Evolutionary conservation across 129 eudicot species (phyloP), one percentile per base, ranked within the genome.

Genomic region (Arctium minus): DNA sequence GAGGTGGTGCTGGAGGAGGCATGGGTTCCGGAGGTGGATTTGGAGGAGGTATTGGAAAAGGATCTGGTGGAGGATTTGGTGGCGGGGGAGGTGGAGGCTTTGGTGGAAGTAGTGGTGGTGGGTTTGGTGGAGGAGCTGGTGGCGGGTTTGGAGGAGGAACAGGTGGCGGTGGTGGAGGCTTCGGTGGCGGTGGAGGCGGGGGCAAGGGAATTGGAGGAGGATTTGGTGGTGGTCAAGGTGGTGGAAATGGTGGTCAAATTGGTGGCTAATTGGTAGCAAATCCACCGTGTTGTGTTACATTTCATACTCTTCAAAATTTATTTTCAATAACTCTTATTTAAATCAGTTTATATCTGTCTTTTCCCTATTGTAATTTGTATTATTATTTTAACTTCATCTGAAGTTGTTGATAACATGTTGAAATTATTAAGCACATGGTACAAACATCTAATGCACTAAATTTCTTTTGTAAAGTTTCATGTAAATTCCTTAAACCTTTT

Each of bases 11-110:
- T 0, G 81, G 80, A 0, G 74, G 72, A 29, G 90, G 77, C 0
- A 72, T 30, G 1, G 85, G 83, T 0, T 5, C 32, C 64, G 88
- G 85, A 15, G 68, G 73, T 4, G 87, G 89, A 13, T 62, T 37
- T 7, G 92, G 90, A 12, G 82, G 80, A 6, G 85, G 90, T 4
- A 62, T 50, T 4, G 89, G 89, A 42, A 40, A 44, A 10, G 87
- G 87, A n/a, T 3, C 31, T 0, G 85, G 89, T 31, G 81, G 53
- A n/a, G 80, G 78, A 56, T 72, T 72, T 3, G 83, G 89, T 29
- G 77, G 76, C 1, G 89, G 89, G 0, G 17, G 6, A 3, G 69
- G 74, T 3, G 77, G 77, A 40, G 77, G 77, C 2, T 38, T 73
- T 13, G 77, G 67, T 2, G 79, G 80, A 27, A 53, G 80, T 17